Evolutionary conservation across 202 grass and related monocot genomes (phyloP).

Genomic region (Dendrocalamus latiflorus): DNA sequence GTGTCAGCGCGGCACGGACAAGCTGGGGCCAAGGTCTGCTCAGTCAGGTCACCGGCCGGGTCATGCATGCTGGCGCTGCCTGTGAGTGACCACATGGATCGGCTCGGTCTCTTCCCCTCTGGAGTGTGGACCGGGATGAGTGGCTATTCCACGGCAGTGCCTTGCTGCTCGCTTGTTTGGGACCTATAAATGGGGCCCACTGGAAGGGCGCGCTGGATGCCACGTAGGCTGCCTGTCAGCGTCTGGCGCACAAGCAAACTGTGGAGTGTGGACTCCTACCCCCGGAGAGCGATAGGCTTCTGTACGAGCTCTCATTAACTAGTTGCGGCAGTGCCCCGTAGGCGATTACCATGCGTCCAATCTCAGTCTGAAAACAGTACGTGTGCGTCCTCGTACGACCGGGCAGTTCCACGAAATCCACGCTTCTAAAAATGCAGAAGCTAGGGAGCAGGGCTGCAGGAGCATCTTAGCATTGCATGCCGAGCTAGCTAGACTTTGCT

Average conservation of each 20-base stretch:
- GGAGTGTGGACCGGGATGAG: neutral
- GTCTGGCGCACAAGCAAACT: neutral
- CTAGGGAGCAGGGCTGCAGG: too few species aligned
- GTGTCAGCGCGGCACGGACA: neutral
- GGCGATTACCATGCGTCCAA: neutral
- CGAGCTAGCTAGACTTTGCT: too few species aligned
- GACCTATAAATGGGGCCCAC: neutral
- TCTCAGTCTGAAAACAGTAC: too few species aligned
- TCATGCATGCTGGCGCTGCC: neutral
- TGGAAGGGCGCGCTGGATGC: neutral
- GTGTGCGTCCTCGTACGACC: too few species aligned
- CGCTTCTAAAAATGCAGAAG: too few species aligned
- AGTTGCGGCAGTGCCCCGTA: too few species aligned
- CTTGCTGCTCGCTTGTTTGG: neutral
- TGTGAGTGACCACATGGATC: neutral
- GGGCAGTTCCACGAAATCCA: too few species aligned
- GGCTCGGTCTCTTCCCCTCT: neutral
- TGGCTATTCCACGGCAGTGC: constrained; percentile 4
- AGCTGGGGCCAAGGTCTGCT: neutral
- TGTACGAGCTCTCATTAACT: neutral
- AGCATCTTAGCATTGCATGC: too few species aligned
- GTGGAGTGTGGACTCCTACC: neutral
- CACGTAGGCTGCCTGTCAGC: neutral
- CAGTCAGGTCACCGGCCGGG: neutral
- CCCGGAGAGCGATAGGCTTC: neutral